Evolutionary conservation across 129 eudicot genomes (phyloP), one percentile per base, ranked within the genome.

Genomic region (Ambrosia trifida): DNA sequence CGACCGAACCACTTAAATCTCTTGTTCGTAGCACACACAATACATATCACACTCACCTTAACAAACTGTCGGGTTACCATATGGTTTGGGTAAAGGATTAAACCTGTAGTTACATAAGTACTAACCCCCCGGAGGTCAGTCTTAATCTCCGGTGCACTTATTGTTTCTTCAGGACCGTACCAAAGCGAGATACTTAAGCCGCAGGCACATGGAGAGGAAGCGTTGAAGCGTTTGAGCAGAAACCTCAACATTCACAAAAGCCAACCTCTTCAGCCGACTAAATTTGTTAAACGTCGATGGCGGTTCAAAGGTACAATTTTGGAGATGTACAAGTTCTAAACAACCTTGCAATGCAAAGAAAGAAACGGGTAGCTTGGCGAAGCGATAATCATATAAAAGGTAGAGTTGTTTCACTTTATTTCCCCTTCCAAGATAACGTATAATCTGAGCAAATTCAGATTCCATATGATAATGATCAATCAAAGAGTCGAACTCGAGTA

Each of bases 131-230:
- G n/a, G n/a, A n/a, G n/a, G n/a, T n/a, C n/a, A n/a, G n/a, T n/a
- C n/a, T n/a, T n/a, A n/a, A n/a, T n/a, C n/a, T n/a, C n/a, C n/a
- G n/a, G n/a, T n/a, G n/a, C n/a, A n/a, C n/a, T n/a, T n/a, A n/a
- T n/a, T n/a, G n/a, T n/a, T n/a, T n/a, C n/a, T n/a, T n/a, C n/a
- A n/a, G n/a, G n/a, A n/a, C n/a, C n/a, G n/a, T 56, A 58, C 54
- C 68, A 79, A 64, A 38, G 9, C n/a, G 28, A 73, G 1, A 8
- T n/a, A 3, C 19, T 50, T 16, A 35, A 78, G 82, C 18, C 44
- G 28, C 5, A 69, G 78, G 54, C 77, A 72, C 11, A 43, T 72
- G 53, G 78, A 72, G 28, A 72, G 61, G 30, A 77, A 54, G 4
- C 7, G 13, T 4, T 19, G 16, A 19, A 72, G 31, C 30, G 30